Conservation (phyloP, 106 monocot genomes). For the Hemerocallis citrina region DNA sequence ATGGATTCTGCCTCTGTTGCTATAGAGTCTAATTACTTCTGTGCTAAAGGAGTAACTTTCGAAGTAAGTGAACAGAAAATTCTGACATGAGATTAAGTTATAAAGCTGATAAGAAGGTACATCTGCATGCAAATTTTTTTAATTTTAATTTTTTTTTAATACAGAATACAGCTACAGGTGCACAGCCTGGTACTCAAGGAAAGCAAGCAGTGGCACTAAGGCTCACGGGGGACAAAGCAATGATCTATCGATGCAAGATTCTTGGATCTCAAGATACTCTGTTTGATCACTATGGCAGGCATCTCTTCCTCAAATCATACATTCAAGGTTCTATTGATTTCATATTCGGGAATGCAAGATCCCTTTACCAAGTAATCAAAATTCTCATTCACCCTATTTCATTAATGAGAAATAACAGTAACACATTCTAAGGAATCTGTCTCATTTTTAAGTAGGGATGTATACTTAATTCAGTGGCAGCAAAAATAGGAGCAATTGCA, state of each 20-base stretch:
- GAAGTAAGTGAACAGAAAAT: no score
- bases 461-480: constrained; percentile 46
- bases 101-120: background rate
- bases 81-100: background rate
- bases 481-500: constrained; percentile 63
- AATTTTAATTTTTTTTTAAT: background rate
- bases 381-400: no score
- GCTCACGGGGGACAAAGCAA: constrained; percentile 75
- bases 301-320: constrained; percentile 55
- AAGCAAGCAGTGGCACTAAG: constrained; percentile 89
- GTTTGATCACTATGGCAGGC: constrained; percentile 79
- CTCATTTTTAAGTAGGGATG: no score
- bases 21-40: constrained; percentile 57
- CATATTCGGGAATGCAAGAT: constrained; percentile 79
- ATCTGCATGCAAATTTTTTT: background rate
- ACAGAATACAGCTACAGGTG: constrained; percentile 65
- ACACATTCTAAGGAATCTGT: no score
- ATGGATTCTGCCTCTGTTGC: constrained; percentile 50
- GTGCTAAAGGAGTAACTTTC: constrained; percentile 49
- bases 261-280: constrained; percentile 82
- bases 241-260: constrained; percentile 58
- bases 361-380: constrained; percentile 90
- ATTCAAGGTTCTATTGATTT: constrained; percentile 94
- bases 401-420: no score
- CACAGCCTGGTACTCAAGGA: constrained; percentile 54